Conservation (phyloP, 192 early-diverging fungal species). For the Rhizoclosmatium globosum region DNA sequence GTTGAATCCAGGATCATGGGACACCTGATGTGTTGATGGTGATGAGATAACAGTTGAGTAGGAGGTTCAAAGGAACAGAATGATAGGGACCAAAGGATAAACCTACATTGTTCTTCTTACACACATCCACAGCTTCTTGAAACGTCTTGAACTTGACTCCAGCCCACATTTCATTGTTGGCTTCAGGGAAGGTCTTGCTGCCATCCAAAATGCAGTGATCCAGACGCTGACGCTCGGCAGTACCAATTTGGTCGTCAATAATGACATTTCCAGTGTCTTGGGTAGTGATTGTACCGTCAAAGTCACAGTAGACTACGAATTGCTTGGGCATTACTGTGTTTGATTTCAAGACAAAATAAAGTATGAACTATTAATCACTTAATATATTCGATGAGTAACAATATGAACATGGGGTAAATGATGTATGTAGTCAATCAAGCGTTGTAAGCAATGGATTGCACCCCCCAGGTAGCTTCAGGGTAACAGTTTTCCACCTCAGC, state of each 20-base stretch:
- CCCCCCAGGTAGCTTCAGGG: constrained; percentile 10
- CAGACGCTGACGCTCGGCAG: background rate
- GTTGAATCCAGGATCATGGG: constrained; percentile 71
- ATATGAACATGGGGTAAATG: no score
- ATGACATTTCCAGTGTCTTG: constrained; percentile 56
- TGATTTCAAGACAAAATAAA: background rate
- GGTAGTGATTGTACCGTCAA: constrained; percentile 34
- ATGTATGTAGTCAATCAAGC: background rate
- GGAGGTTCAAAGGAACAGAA: background rate
- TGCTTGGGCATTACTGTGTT: background rate
- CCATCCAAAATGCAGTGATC: constrained; percentile 51
- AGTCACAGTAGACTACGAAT: constrained; percentile 27
- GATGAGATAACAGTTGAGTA: background rate
- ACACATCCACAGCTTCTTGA: constrained; percentile 52
- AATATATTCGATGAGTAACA: no score
- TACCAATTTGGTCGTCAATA: constrained; percentile 54
- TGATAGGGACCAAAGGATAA: background rate
- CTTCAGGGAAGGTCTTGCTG: constrained; percentile 48
- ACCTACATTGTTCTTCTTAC: constrained; percentile 38
- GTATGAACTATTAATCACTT: no score
- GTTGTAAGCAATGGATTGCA: constrained; percentile 25
- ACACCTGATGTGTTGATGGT: constrained; percentile 44
- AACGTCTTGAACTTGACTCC: constrained; percentile 48
- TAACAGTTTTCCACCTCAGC: background rate
- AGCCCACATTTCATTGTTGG: constrained; percentile 63